These are phyloP conservation scores for Dimocarpus longan DNA, from an alignment of 345 rosid genomes.

Conservation along the genomic window DNA sequence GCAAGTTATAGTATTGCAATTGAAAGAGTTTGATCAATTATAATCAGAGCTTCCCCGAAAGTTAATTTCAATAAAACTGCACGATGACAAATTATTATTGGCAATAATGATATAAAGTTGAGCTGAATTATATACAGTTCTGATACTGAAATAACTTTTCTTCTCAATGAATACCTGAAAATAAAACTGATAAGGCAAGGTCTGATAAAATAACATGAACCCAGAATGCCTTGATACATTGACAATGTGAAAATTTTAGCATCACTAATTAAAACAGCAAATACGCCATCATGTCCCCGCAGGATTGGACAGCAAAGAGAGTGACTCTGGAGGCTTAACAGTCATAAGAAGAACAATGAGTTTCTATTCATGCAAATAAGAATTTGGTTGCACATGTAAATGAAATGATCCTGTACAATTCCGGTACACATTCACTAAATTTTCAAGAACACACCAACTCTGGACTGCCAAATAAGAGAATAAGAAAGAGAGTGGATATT, in stretches of 20 bases:
- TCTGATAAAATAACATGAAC: no score
- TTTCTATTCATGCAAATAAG: background rate
- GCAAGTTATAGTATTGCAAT: background rate
- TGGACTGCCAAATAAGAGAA: background rate
- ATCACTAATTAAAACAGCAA: background rate
- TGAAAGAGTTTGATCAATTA: background rate
- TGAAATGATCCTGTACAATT: background rate
- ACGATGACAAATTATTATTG: background rate
- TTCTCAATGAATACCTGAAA: background rate
- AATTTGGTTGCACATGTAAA: no score
- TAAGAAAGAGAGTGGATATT: background rate
- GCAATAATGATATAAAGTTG: background rate
- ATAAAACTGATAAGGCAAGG: background rate
- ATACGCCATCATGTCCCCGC: background rate
- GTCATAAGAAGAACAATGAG: background rate
- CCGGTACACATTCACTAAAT: background rate
- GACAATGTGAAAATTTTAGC: background rate
- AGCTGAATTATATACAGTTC: background rate
- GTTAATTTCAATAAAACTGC: background rate
- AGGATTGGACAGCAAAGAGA: background rate
- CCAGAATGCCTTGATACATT: no score
- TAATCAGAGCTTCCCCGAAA: background rate
- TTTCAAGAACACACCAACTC: no score
- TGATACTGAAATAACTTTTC: background rate
- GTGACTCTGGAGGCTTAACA: background rate